phyloP scores from a whole-genome alignment of 1,139 yeast species.

The Yamadazyma buinensis region DNA sequence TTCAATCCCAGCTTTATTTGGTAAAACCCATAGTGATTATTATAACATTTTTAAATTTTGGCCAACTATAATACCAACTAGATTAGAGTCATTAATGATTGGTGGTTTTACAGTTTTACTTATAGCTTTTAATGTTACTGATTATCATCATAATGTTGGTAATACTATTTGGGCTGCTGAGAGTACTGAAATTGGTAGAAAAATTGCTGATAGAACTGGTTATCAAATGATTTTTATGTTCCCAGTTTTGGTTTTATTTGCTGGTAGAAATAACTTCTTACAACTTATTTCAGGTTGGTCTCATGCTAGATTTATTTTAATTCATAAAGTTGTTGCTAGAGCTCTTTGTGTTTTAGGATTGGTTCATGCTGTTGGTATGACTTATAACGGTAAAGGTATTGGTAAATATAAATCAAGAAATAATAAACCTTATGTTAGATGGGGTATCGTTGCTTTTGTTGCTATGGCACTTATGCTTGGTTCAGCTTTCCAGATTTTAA shows the following conservation, averaged over 20 bases:
- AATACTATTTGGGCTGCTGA: constrained; percentile 29
- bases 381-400: constrained; percentile 29
- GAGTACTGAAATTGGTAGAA: constrained; percentile 45
- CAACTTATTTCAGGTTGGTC: constrained; percentile 66
- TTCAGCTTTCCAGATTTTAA: constrained; percentile 48
- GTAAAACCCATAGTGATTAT: constrained; percentile 39
- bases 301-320: constrained; percentile 53
- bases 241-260: constrained; percentile 53
- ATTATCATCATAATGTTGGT: constrained; percentile 36
- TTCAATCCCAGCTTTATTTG: constrained; percentile 47
- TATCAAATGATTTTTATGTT: constrained; percentile 42
- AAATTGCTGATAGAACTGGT: constrained; percentile 61
- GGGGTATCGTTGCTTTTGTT: constrained; percentile 53
- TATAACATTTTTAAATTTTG: constrained; percentile 25
- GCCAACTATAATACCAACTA: constrained; percentile 52
- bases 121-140: constrained; percentile 40
- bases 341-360: constrained; percentile 36
- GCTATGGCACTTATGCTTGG: constrained; percentile 37
- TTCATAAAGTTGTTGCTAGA: constrained; percentile 69
- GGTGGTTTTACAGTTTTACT: constrained; percentile 47
- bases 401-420: constrained; percentile 38
- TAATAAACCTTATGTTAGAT: constrained; percentile 35
- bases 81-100: constrained; percentile 55
- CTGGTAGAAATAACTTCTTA: constrained; percentile 66
- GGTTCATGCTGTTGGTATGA: constrained; percentile 52